Conservation (phyloP, 176 grass and related monocot genomes). For the Leersia perrieri region DNA sequence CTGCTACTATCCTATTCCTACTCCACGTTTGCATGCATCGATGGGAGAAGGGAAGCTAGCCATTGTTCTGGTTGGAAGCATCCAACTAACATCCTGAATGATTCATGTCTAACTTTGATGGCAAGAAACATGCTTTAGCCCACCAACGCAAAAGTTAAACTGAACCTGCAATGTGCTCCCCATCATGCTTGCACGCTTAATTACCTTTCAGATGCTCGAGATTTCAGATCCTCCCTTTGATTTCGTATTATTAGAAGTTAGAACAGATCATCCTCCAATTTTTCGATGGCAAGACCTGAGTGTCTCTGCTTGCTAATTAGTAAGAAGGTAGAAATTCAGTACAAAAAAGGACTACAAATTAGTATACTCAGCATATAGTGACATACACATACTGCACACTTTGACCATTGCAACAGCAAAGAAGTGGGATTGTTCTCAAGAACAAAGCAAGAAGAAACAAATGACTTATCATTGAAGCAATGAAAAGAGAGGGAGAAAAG, state of each 20-base stretch:
- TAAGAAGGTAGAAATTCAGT: neutral
- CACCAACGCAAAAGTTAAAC: conserved; percentile 21
- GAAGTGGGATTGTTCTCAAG: neutral
- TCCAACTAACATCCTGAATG: conserved; percentile 47
- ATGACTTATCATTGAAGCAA: conserved; percentile 53
- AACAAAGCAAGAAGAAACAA: conserved; percentile 4
- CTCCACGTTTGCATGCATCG: neutral
- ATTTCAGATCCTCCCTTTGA: neutral
- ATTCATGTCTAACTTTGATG: conserved; percentile 38
- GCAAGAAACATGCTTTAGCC: conserved; percentile 49
- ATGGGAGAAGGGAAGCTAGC: neutral
- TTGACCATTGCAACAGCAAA: neutral
- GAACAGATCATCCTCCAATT: neutral
- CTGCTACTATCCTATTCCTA: neutral
- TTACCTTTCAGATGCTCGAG: conserved; percentile 1
- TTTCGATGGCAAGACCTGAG: neutral
- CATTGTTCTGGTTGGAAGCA: conserved; percentile 32
- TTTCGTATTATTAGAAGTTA: neutral
- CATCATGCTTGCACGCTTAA: conserved; percentile 3
- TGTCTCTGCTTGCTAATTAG: neutral
- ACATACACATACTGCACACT: neutral
- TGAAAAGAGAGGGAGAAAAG: conserved; percentile 34
- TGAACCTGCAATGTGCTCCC: conserved; percentile 6
- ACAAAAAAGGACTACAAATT: neutral
- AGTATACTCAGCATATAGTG: neutral